A percentile compares a stretch with the other conserved stretches of the same genome.
Conservation (phyloP, 2,329 filamentous ascomycete species). For the Apiospora kogelbergensis region DNA sequence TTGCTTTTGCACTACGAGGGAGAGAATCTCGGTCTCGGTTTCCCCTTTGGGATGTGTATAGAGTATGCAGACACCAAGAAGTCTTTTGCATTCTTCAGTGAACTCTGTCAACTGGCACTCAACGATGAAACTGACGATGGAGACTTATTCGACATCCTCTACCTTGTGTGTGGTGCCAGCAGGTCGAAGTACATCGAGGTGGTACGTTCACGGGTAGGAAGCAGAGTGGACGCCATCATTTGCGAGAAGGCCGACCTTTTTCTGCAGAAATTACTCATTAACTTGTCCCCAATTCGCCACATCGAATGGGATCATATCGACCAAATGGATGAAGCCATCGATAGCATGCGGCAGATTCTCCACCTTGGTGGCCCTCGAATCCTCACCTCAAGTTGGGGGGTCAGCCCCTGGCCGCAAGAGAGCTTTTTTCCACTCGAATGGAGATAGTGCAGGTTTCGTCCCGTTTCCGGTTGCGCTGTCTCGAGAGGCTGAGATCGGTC, state of each 20-base stretch:
- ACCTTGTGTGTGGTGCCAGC: neutral
- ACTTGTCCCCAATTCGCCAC: neutral
- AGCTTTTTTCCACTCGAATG: too few species aligned
- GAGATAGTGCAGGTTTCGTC: too few species aligned
- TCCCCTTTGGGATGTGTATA: too few species aligned
- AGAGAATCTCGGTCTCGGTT: too few species aligned
- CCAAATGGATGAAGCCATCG: neutral
- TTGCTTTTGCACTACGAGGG: too few species aligned
- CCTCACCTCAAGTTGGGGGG: neutral
- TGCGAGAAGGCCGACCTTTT: neutral
- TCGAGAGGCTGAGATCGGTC: too few species aligned
- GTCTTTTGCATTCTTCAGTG: neutral
- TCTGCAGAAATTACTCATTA: neutral
- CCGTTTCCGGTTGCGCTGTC: too few species aligned
- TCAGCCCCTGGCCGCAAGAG: too few species aligned
- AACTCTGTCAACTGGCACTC: neutral
- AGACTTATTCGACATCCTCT: neutral
- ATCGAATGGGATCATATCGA: neutral
- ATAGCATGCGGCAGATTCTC: neutral
- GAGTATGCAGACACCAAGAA: too few species aligned
- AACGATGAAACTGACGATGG: neutral
- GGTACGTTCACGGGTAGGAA: neutral
- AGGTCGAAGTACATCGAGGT: neutral
- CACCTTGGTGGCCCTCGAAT: neutral
- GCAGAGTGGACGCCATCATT: neutral